A percentile compares a stretch with the other conserved stretches of the same genome.
Conservation (phyloP, 179 eudicot genomes). For the Silene noctiflora region DNA sequence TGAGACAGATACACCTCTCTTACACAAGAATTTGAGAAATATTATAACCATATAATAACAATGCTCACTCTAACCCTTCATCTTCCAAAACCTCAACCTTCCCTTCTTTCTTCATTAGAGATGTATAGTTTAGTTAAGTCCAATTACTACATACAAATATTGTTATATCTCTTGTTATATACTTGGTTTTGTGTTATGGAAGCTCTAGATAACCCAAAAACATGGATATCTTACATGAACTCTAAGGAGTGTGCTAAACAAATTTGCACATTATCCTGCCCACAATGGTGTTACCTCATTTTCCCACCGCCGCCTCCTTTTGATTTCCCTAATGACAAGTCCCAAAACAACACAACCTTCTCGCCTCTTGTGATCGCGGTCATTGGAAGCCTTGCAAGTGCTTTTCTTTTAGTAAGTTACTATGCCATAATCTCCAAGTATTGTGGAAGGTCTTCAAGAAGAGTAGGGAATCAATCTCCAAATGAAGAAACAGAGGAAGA, state of each 20-base stretch:
- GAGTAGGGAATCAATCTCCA: constrained; percentile 9
- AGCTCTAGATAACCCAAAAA: constrained; percentile 40
- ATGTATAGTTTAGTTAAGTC: too few relatives aligned
- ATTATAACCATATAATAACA: too few relatives aligned
- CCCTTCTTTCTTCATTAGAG: too few relatives aligned
- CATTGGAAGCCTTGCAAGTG: constrained; percentile 62
- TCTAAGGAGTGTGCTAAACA: constrained; percentile 58
- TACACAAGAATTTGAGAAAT: too few relatives aligned
- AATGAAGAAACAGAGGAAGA: constrained; percentile 18
- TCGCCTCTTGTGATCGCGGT: constrained; percentile 75
- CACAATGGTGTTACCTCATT: constrained; percentile 61
- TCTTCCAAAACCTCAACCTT: too few relatives aligned
- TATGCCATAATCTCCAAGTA: constrained; percentile 58
- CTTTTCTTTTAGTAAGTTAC: constrained; percentile 65
- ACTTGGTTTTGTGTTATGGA: constrained; percentile 28
- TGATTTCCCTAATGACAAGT: constrained; percentile 24
- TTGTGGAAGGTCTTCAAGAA: constrained; percentile 32
- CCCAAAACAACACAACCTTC: constrained; percentile 34
- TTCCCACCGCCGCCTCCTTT: constrained; percentile 62
- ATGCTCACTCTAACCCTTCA: too few relatives aligned
- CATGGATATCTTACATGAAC: constrained; percentile 54
- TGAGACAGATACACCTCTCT: too few relatives aligned
- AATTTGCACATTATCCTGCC: constrained; percentile 59
- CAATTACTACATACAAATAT: background rate
- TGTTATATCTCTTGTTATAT: background rate